Base-by-base conservation (phyloP, 179 eudicot species). In the Beta macrorhiza region DNA sequence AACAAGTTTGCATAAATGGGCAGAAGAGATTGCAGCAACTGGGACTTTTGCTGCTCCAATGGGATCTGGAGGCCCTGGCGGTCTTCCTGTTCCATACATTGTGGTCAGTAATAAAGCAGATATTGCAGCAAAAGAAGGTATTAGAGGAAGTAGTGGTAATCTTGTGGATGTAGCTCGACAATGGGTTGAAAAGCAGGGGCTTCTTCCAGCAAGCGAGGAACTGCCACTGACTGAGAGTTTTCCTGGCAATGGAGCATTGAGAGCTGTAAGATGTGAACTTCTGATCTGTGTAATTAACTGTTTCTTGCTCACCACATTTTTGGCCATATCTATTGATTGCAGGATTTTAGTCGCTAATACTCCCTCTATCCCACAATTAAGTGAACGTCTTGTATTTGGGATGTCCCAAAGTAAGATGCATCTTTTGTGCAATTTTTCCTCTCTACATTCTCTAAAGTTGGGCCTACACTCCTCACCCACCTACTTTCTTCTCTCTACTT, bases 161-260 rank as follows among this genome's bases (percentile, higher is more conserved):
- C 97, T 96, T 77, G 97, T 96, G 76, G 98, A 96, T 85, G 92
- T 88, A 57, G 99, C 99, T 79, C 91, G 98, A 5, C 97, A 93
- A 57, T 96, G 99, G 99, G 97, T 94, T 81, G 98, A 96, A 87
- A 95, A 95, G 87, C 99, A 95, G 83, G 99, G 99, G 78, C 89
- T 96, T 73, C 97, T 96, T 82, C 91, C 99, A 44, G 82, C 97
- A 55, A 91, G 91, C 70, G 99, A 96, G 73, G 98, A 96, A 73
- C 87, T 96, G 77, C 98, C 98, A 19, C 77, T 96, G 83, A 90
- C 92, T 57, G 99, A 94, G 81, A 92, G 92, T 85, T 93, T 96
- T 84, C 99, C 98, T 72, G 90, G 96, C 80, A 87, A 86, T 81
- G 96, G 91, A 78, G 96, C 97, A 81, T 89, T 93, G 74, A 42